A percentile compares a stretch with the other conserved stretches of the same genome.
These are phyloP conservation scores for Purpureocillium takamizusanense DNA, from an alignment of 2,329 filamentous ascomycete genomes.

Conservation along the genomic window DNA sequence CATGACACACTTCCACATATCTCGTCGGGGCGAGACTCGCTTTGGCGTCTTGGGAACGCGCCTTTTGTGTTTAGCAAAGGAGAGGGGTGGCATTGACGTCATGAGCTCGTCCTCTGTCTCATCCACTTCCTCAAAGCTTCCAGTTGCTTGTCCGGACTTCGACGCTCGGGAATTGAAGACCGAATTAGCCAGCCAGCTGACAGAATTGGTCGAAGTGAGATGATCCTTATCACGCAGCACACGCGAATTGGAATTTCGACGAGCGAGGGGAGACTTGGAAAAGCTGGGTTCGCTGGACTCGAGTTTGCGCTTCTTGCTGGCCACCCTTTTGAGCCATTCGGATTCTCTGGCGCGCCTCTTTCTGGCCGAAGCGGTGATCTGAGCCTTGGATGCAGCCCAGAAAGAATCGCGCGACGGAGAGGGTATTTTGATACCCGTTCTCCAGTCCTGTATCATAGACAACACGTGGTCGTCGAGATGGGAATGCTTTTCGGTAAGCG, in stretches of 20 bases:
- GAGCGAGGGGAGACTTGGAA: neutral
- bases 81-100: slow-evolving; percentile 1
- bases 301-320: slow-evolving; percentile 18
- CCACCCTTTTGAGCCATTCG: slow-evolving; percentile 21
- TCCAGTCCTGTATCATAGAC: slow-evolving; percentile 22
- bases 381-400: slow-evolving; percentile 9
- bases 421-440: slow-evolving; percentile 10
- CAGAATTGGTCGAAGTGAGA: neutral
- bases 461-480: slow-evolving; percentile 22
- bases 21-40: slow-evolving; percentile 6
- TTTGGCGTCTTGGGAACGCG: slow-evolving; percentile 6
- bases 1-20: slow-evolving; percentile 3
- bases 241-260: neutral
- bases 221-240: neutral
- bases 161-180: too few relatives aligned
- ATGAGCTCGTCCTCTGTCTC: slow-evolving; percentile 10
- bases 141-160: too few relatives aligned
- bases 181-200: neutral
- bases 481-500: slow-evolving; percentile 15
- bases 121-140: neutral
- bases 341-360: slow-evolving; percentile 16
- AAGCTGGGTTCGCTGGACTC: slow-evolving; percentile 4
- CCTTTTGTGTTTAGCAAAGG: slow-evolving; percentile 1
- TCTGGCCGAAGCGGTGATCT: slow-evolving; percentile 8
- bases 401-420: slow-evolving; percentile 8